A percentile compares a stretch with the other conserved stretches of the same genome.
Conservation (phyloP, 352 stramenopile species). For the Pythium utonaiense region DNA sequence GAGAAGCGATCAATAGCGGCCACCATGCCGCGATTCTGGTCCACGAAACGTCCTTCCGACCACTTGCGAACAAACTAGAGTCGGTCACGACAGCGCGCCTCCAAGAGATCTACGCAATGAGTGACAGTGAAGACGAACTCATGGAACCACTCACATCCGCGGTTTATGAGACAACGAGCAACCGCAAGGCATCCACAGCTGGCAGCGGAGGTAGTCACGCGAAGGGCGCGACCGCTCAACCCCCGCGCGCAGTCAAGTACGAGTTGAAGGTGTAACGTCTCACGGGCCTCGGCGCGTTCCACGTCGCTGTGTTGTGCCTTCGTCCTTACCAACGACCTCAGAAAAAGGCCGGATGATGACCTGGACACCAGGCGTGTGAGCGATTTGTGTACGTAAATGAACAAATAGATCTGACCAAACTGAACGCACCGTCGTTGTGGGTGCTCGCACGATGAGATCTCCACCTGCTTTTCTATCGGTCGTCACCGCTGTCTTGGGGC, state of each 20-base stretch:
- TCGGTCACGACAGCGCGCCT: constrained; percentile 51
- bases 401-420: background rate
- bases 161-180: constrained; percentile 40
- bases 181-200: constrained; percentile 31
- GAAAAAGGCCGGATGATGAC: constrained; percentile 58
- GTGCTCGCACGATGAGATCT: constrained; percentile 18
- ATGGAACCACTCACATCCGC: constrained; percentile 57
- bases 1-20: constrained; percentile 42
- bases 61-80: constrained; percentile 44
- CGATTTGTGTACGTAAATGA: background rate
- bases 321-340: constrained; percentile 24
- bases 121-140: constrained; percentile 79
- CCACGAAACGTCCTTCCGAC: constrained; percentile 58
- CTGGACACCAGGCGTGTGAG: constrained; percentile 14
- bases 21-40: constrained; percentile 58
- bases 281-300: background rate
- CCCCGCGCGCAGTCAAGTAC: constrained; percentile 58
- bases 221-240: constrained; percentile 19
- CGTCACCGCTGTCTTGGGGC: constrained; percentile 8
- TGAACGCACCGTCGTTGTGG: constrained; percentile 16
- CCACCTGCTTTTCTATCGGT: background rate
- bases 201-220: constrained; percentile 19
- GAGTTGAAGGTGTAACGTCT: constrained; percentile 39
- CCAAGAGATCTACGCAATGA: constrained; percentile 83
- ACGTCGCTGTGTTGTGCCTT: background rate